Percentiles rank a stretch among this genome's conserved stretches.
phyloP scores from a whole-genome alignment of 2,329 filamentous ascomycete species.

The Ascochyta viciae-villosae region DNA sequence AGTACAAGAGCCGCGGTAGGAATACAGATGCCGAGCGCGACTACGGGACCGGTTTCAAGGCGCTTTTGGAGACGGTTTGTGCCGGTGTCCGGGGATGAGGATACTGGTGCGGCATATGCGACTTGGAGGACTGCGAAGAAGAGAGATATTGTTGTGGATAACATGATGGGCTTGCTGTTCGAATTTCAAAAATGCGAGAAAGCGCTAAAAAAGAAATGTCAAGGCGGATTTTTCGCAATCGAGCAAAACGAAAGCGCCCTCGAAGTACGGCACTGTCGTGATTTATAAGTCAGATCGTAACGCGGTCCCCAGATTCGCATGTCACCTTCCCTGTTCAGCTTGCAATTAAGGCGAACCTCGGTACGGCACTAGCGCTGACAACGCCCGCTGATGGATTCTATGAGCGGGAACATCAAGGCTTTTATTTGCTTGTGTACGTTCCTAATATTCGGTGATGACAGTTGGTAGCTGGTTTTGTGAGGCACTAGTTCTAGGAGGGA shows the following conservation, averaged over 20 bases:
- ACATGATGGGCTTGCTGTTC: constrained; percentile 3
- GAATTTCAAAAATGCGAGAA: too few species aligned
- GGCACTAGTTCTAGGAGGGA: neutral
- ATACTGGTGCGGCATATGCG: neutral
- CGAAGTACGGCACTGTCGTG: neutral
- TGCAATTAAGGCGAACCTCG: neutral
- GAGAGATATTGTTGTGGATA: neutral
- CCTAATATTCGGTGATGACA: neutral
- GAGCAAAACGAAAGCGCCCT: too few species aligned
- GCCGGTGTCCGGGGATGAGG: neutral
- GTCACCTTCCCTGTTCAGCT: constrained; percentile 8
- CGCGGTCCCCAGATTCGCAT: neutral
- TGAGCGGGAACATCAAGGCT: neutral
- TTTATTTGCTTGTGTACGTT: neutral
- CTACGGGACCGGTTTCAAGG: constrained; percentile 10
- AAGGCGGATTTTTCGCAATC: too few species aligned
- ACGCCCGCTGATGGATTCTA: neutral
- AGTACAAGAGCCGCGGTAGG: constrained; percentile 11
- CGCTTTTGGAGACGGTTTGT: constrained; percentile 11
- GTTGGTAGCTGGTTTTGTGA: neutral
- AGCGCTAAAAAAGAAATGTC: too few species aligned
- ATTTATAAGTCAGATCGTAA: neutral
- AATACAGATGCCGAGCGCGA: constrained; percentile 21
- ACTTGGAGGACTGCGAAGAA: constrained; percentile 9
- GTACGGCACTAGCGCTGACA: constrained; percentile 3